These are phyloP conservation scores for Aureobasidium sp. DNA, from an alignment of 2,329 filamentous ascomycete species.

Conservation along the genomic window DNA sequence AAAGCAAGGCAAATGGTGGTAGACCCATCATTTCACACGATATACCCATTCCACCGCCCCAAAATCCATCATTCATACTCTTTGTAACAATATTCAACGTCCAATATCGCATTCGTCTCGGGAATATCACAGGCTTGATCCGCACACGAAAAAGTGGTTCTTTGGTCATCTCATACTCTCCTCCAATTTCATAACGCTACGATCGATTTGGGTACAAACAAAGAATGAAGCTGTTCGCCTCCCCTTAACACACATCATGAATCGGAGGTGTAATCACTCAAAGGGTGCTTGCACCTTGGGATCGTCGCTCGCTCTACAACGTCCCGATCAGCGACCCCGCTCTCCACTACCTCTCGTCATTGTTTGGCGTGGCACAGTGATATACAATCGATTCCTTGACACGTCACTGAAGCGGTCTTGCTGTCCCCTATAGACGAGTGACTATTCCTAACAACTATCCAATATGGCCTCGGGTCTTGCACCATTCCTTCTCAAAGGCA, in stretches of 20 bases:
- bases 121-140: background rate
- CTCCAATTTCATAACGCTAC: too few species aligned
- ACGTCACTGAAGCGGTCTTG: too few species aligned
- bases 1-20: slow-evolving; percentile 31
- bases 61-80: background rate
- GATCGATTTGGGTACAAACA: too few species aligned
- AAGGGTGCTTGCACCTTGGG: background rate
- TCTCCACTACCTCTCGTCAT: background rate
- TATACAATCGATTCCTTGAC: too few species aligned
- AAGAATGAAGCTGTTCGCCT: too few species aligned
- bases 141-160: too few species aligned
- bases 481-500: slow-evolving; percentile 37
- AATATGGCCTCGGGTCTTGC: slow-evolving; percentile 1
- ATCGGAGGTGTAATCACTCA: background rate
- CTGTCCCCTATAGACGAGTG: background rate
- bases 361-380: background rate
- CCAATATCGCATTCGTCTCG: background rate
- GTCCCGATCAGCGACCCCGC: background rate
- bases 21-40: background rate
- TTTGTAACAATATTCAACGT: background rate
- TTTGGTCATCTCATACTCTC: too few species aligned
- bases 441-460: background rate
- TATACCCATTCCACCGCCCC: slow-evolving; percentile 3
- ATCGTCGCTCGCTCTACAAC: background rate
- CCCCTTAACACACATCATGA: background rate